phyloP scores from a whole-genome alignment of 768 basidiomycete genomes.

The Suillus tomentosus region DNA sequence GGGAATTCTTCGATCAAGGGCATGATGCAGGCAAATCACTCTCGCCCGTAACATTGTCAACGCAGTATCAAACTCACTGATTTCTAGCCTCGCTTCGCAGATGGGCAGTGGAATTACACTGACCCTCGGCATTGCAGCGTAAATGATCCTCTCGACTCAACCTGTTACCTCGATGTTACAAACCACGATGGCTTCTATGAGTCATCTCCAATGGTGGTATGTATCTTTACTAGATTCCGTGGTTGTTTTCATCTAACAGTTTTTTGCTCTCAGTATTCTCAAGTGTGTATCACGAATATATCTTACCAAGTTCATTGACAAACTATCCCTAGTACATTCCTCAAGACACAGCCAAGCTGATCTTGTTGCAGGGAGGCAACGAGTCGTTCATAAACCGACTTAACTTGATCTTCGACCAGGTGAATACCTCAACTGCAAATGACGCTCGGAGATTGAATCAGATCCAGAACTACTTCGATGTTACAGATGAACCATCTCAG shows the following conservation, averaged over 20 bases:
- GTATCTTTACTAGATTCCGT: constrained; percentile 19
- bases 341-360: constrained; percentile 64
- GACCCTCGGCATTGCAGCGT: constrained; percentile 69
- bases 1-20: constrained; percentile 47
- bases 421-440: constrained; percentile 19
- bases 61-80: background rate
- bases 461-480: constrained; percentile 57
- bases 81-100: constrained; percentile 52
- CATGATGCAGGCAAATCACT: constrained; percentile 55
- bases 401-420: constrained; percentile 59
- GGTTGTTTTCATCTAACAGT: background rate
- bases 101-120: constrained; percentile 63
- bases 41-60: background rate
- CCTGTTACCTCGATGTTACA: constrained; percentile 59
- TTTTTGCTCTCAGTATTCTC: constrained; percentile 48
- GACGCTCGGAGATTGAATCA: background rate
- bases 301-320: background rate
- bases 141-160: constrained; percentile 56
- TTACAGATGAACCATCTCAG: constrained; percentile 65
- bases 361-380: constrained; percentile 60
- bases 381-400: constrained; percentile 55
- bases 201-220: constrained; percentile 59
- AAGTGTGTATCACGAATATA: constrained; percentile 34
- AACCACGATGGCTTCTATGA: constrained; percentile 68
- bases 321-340: constrained; percentile 51